phyloP scores from a whole-genome alignment of 495 filamentous ascomycete genomes.

The Jackrogersella multiformis region DNA sequence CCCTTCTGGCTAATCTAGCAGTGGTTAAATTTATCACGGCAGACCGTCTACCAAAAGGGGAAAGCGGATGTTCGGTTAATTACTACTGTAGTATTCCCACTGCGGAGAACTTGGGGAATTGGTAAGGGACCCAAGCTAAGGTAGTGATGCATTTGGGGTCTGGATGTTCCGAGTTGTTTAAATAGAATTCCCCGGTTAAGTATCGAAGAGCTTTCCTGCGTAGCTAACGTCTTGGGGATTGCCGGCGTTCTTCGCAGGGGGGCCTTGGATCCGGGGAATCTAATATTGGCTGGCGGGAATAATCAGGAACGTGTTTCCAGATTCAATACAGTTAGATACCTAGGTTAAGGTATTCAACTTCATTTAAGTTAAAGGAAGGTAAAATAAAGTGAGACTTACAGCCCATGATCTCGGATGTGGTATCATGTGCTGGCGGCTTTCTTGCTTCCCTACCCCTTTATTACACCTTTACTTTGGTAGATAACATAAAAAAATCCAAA shows the following conservation, averaged over 20 bases:
- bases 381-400: no score
- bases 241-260: constrained; percentile 3
- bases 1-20: constrained; percentile 32
- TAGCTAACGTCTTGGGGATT: background rate
- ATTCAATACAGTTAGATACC: background rate
- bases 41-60: constrained; percentile 19
- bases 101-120: constrained; percentile 31
- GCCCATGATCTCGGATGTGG: no score
- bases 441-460: no score
- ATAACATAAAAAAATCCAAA: no score
- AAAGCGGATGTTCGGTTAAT: constrained; percentile 36
- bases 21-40: constrained; percentile 20
- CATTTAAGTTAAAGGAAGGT: no score
- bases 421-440: no score
- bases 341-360: no score
- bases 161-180: constrained; percentile 10
- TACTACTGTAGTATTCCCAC: constrained; percentile 7
- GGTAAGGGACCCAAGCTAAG: background rate
- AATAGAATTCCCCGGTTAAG: constrained; percentile 18
- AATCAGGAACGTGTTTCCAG: background rate
- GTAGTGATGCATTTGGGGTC: constrained; percentile 2
- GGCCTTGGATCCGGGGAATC: background rate
- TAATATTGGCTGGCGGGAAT: constrained; percentile 2
- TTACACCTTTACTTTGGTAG: no score
- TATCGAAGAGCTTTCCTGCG: constrained; percentile 5